Conservation (phyloP, 345 rosid genomes). For the Psidium guajava region DNA sequence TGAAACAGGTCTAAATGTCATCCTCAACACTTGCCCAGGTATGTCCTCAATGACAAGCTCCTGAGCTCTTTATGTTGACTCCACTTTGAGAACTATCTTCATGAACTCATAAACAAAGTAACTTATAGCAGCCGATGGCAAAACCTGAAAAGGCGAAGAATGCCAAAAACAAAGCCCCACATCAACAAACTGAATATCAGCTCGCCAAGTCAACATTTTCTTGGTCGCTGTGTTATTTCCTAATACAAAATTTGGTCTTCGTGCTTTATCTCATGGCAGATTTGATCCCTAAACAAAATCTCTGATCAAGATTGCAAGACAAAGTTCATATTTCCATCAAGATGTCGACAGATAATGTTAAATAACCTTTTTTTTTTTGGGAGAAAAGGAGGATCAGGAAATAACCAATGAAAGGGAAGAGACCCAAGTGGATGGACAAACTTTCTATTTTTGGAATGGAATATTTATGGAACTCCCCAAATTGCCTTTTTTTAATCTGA, state of each 20-base stretch:
- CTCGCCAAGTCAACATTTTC: background rate
- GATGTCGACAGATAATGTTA: background rate
- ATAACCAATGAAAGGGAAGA: too few species aligned
- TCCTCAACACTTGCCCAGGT: background rate
- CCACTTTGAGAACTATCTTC: conserved; percentile 87
- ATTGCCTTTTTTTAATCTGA: too few species aligned
- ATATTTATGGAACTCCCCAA: too few species aligned
- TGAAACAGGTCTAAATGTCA: background rate
- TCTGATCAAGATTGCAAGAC: too few species aligned
- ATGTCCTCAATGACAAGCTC: background rate
- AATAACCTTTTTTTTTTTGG: background rate
- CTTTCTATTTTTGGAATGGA: too few species aligned
- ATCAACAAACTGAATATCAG: background rate
- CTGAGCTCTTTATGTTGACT: conserved; percentile 19
- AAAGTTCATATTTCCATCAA: too few species aligned
- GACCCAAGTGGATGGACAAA: too few species aligned
- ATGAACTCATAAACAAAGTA: conserved; percentile 72
- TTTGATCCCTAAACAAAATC: too few species aligned
- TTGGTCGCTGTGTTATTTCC: background rate
- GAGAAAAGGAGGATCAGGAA: too few species aligned
- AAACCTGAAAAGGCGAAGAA: conserved; percentile 34
- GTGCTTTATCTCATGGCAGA: too few species aligned
- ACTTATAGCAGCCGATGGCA: conserved; percentile 91
- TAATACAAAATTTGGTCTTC: too few species aligned
- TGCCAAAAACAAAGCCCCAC: background rate